A percentile compares a stretch with the other conserved stretches of the same genome.
Evolutionary conservation across 2,329 filamentous ascomycete species (phyloP).

Genomic region (Aureobasidium namibiae): DNA sequence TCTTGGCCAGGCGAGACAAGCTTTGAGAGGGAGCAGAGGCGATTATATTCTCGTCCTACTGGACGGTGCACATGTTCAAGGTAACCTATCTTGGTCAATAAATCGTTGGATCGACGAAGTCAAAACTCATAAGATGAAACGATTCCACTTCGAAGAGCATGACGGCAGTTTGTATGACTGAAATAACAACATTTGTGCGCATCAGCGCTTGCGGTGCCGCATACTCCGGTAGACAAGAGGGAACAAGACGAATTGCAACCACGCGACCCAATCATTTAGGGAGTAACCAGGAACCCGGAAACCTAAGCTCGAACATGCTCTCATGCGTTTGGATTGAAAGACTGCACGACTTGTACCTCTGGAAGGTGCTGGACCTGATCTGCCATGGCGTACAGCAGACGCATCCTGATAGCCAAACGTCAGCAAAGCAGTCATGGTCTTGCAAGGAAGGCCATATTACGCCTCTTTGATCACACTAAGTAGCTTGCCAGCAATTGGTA

Average conservation of each 20-base stretch:
- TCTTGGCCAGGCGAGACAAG: conserved; percentile 3
- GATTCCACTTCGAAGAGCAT: not conserved
- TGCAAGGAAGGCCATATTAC: not conserved
- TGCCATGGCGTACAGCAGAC: too few relatives aligned
- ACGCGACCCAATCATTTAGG: not conserved
- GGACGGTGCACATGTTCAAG: not conserved
- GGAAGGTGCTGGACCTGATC: too few relatives aligned
- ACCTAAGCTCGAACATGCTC: too few relatives aligned
- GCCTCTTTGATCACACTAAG: not conserved
- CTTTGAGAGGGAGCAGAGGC: not conserved
- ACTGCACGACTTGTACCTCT: too few relatives aligned
- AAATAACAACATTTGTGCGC: not conserved
- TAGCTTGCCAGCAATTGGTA: not conserved
- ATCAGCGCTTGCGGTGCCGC: conserved; percentile 6
- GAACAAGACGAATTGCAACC: not conserved
- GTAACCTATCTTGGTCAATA: too few relatives aligned
- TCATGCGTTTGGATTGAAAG: too few relatives aligned
- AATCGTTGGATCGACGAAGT: too few relatives aligned
- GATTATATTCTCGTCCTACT: not conserved
- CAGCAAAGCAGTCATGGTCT: not conserved
- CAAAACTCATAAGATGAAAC: too few relatives aligned
- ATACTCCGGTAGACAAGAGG: not conserved
- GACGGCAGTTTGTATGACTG: not conserved
- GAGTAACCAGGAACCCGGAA: too few relatives aligned
- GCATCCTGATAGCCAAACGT: too few relatives aligned